Evolutionary conservation across 1,284 basidiomycete species (phyloP), one percentile per base, ranked within the genome.

Genomic region (Mycena sp.): DNA sequence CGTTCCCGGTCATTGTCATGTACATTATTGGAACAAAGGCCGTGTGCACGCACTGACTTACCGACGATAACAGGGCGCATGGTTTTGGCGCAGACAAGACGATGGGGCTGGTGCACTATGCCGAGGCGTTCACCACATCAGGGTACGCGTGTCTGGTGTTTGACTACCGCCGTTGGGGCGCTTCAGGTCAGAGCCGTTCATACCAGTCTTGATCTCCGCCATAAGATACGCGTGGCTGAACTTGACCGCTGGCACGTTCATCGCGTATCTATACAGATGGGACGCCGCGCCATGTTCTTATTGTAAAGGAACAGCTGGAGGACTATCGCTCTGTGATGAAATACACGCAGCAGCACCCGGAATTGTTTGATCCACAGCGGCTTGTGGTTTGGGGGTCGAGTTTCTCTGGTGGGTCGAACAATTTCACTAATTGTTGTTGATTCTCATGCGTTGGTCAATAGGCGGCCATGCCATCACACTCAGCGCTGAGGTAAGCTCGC

Each of bases 101-200:
- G 11, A 76, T 79, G 74, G 71, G 73, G 1, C 71, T 80, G n/a
- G 63, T 67, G 0, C 51, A 68, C 14, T 80, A 77, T 54, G 79
- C 77, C 0, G 74, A 78, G 56, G 69, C 68, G 25, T 80, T 79
- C 57, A 69, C 73, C 7, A 44, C 63, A 1, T 54, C 67, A 2
- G 78, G 77, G 3, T 80, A 78, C 58, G 78, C 74, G 0, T 76
- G 71, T 55, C 61, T 80, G 3, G 73, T 79, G 11, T 80, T 81
- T 62, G 78, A 80, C 68, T 80, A 80, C 60, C 73, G 78, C 6
- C 72, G 77, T 12, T 81, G 78, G 76, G 79, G 80, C 9, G 63
- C 69, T 10, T 81, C 79, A 41, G 78, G 78, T 77, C 23, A 21
- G 65, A 68, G 38, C 44, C 25, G 0, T 38, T 2, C 17, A 35